phyloP scores from a whole-genome alignment of 2,329 filamentous ascomycete species.

The Diaporthe sp. region DNA sequence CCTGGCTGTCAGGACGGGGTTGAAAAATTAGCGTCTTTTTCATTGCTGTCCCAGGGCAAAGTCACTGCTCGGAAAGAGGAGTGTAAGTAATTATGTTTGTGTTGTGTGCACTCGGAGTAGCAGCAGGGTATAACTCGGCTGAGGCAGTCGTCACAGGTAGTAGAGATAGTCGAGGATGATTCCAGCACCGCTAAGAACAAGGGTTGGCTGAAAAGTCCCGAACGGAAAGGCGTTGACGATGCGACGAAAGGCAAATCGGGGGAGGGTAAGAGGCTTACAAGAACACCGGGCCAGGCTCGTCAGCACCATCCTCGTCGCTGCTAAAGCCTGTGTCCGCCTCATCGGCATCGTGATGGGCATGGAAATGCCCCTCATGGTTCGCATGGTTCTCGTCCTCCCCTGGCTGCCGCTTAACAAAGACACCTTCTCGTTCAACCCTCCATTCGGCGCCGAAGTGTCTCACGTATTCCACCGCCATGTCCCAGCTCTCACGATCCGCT shows the following conservation, averaged over 20 bases:
- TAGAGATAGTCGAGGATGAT: conserved; percentile 21
- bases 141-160: not conserved
- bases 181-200: conserved; percentile 19
- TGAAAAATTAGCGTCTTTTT: not conserved
- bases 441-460: conserved; percentile 52
- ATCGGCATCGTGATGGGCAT: conserved; percentile 1
- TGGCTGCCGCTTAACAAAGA: conserved; percentile 54
- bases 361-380: not conserved
- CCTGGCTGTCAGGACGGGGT: conserved; percentile 42
- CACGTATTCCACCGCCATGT: conserved; percentile 57
- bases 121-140: not conserved
- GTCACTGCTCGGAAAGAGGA: conserved; percentile 27
- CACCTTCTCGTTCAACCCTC: conserved; percentile 58
- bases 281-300: conserved; percentile 13
- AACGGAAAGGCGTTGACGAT: not conserved
- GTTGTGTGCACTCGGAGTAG: not conserved
- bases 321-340: not conserved
- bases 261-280: conserved; percentile 16
- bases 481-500: conserved; percentile 60
- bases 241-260: not conserved
- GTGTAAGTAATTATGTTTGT: conserved; percentile 40
- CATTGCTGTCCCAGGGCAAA: conserved; percentile 4
- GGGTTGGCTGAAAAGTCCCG: not conserved
- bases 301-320: not conserved
- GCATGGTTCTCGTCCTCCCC: conserved; percentile 36